phyloP scores from a whole-genome alignment of 2,329 filamentous ascomycete genomes.

The Cladophialophora bantiana region DNA sequence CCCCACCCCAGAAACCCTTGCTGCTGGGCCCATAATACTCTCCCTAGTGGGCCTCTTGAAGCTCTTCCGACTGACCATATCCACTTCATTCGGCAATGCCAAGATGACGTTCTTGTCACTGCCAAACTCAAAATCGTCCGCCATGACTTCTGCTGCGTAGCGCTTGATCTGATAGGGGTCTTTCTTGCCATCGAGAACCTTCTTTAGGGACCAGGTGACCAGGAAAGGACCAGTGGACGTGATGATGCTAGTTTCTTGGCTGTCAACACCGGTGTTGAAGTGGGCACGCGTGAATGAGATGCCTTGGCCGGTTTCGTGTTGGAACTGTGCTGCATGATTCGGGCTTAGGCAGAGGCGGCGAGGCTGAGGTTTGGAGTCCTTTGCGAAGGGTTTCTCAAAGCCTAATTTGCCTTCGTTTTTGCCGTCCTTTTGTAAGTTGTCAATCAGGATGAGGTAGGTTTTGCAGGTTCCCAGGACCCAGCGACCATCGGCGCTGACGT shows the following conservation, averaged over 20 bases:
- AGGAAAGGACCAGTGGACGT: conserved; percentile 97
- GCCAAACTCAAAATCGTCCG: conserved; percentile 97
- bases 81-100: conserved; percentile 93
- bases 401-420: conserved; percentile 99
- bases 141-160: conserved; percentile 93
- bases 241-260: conserved; percentile 90
- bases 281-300: conserved; percentile 88
- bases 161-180: conserved; percentile 96
- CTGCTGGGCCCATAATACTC: conserved; percentile 75
- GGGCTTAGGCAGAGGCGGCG: conserved; percentile 87
- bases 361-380: conserved; percentile 91
- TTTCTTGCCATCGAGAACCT: conserved; percentile 79
- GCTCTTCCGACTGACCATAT: conserved; percentile 89
- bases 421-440: conserved; percentile 86
- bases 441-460: conserved; percentile 93
- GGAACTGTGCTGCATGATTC: conserved; percentile 94
- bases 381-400: conserved; percentile 91
- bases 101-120: conserved; percentile 98
- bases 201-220: conserved; percentile 93
- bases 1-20: conserved; percentile 54
- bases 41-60: conserved; percentile 89
- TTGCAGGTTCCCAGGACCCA: conserved; percentile 95
- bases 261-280: conserved; percentile 87
- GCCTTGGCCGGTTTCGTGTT: conserved; percentile 88
- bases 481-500: conserved; percentile 92